Evolutionary conservation across 2,329 filamentous ascomycete genomes (phyloP).

Genomic region (Geoglossum cookeanum): DNA sequence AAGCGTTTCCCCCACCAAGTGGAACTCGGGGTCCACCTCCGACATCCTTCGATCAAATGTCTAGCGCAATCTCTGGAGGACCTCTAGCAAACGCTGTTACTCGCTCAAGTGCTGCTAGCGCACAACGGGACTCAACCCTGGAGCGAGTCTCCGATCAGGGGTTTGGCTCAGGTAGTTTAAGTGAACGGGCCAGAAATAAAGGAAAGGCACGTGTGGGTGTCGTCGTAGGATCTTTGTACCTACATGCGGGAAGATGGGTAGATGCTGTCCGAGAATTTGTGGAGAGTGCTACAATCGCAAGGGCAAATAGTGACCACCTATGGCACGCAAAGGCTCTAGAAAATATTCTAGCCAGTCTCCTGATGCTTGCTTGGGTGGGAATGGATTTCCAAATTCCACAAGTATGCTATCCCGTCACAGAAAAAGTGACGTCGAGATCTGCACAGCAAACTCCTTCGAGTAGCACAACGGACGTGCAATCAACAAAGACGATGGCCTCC

Average conservation of each 20-base stretch:
- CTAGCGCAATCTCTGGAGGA: not conserved
- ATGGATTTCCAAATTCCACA: slow-evolving; percentile 52
- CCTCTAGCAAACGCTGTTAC: not conserved
- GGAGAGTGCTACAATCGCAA: slow-evolving; percentile 60
- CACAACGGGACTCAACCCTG: slow-evolving; percentile 31
- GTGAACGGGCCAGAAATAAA: slow-evolving; percentile 60
- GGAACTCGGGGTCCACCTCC: slow-evolving; percentile 14
- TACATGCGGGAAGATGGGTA: slow-evolving; percentile 76
- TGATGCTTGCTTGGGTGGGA: slow-evolving; percentile 69
- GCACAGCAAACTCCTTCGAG: slow-evolving; percentile 22
- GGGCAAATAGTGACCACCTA: slow-evolving; percentile 72
- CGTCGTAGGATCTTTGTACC: slow-evolving; percentile 65
- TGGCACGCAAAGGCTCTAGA: slow-evolving; percentile 96
- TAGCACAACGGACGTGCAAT: slow-evolving; percentile 20
- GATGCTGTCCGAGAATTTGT: slow-evolving; percentile 71
- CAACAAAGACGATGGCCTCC: slow-evolving; percentile 24
- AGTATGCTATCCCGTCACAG: slow-evolving; percentile 30
- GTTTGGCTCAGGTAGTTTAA: slow-evolving; percentile 43
- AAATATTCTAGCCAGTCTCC: slow-evolving; percentile 60
- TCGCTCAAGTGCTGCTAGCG: slow-evolving; percentile 2
- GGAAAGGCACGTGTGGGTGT: slow-evolving; percentile 64
- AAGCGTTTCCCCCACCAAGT: slow-evolving; percentile 11
- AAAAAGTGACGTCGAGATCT: slow-evolving; percentile 27
- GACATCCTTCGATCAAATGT: not conserved
- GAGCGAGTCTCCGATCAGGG: slow-evolving; percentile 44